These are phyloP conservation scores for Ogataea thermomethanolica DNA, from an alignment of 805 yeast genomes.

Conservation along the genomic window DNA sequence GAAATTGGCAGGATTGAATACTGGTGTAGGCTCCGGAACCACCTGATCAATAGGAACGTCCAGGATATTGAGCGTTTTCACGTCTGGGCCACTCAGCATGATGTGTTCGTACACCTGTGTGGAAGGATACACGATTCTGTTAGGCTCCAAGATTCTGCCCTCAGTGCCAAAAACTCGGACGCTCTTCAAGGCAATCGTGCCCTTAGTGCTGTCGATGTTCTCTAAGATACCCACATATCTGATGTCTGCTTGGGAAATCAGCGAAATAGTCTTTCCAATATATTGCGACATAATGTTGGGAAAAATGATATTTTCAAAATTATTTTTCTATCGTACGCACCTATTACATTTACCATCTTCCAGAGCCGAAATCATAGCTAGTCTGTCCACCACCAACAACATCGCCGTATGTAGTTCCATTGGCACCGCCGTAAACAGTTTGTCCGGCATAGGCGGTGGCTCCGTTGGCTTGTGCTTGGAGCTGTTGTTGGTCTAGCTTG, in stretches of 20 bases:
- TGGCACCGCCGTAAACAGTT: constrained; percentile 23
- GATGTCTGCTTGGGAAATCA: constrained; percentile 73
- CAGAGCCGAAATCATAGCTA: constrained; percentile 30
- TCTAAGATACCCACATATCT: constrained; percentile 89
- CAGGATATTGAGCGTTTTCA: constrained; percentile 80
- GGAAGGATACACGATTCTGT: constrained; percentile 69
- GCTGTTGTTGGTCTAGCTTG: constrained; percentile 34
- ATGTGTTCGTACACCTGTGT: constrained; percentile 68
- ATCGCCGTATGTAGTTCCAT: constrained; percentile 18
- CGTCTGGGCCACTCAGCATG: constrained; percentile 88
- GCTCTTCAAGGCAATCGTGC: constrained; percentile 77
- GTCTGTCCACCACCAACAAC: constrained; percentile 24
- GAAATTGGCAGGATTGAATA: constrained; percentile 21
- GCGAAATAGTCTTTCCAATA: constrained; percentile 84
- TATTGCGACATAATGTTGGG: constrained; percentile 71
- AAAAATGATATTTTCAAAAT: not conserved
- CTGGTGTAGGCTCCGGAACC: constrained; percentile 46
- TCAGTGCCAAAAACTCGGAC: constrained; percentile 91
- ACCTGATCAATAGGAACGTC: constrained; percentile 68
- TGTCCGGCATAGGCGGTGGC: constrained; percentile 31
- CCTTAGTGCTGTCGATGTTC: constrained; percentile 82
- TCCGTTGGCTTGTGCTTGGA: constrained; percentile 36
- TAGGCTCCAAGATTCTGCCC: constrained; percentile 72
- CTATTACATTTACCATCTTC: constrained; percentile 31
- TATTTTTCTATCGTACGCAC: constrained; percentile 4